phyloP scores from a whole-genome alignment of 352 stramenopile species.

The Globisporangium orthogonon region DNA sequence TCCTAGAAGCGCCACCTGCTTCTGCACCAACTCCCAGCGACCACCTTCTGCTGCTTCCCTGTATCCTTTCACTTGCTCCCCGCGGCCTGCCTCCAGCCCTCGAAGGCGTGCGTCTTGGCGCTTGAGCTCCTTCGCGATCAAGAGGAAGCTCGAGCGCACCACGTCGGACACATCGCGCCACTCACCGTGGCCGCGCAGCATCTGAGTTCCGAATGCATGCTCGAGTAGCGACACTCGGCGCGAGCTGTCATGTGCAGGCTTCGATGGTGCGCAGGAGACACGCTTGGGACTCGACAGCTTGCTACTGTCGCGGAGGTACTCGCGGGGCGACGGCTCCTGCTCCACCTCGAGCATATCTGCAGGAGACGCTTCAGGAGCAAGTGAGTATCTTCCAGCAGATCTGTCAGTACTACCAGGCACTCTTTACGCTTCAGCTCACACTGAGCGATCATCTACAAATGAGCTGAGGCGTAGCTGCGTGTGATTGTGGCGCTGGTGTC shows the following conservation, averaged over 20 bases:
- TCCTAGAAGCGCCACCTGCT: slow-evolving; percentile 4
- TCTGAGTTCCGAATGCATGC: slow-evolving; percentile 26
- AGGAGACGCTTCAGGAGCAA: not conserved
- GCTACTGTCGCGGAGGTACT: not conserved
- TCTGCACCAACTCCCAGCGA: slow-evolving; percentile 6
- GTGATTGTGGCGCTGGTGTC: too few species aligned
- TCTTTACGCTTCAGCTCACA: too few species aligned
- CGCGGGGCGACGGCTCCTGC: slow-evolving; percentile 2
- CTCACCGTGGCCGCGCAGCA: slow-evolving; percentile 29
- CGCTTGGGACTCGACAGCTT: too few species aligned
- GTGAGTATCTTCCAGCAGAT: not conserved
- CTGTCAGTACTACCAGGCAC: too few species aligned
- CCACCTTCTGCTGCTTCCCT: not conserved
- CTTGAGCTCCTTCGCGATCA: slow-evolving; percentile 40
- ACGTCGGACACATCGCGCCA: slow-evolving; percentile 41
- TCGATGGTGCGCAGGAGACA: not conserved
- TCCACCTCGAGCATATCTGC: slow-evolving; percentile 1
- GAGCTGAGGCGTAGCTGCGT: too few species aligned
- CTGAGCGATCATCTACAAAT: too few species aligned
- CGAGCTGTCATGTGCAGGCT: too few species aligned
- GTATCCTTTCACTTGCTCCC: not conserved
- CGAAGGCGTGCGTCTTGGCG: slow-evolving; percentile 16
- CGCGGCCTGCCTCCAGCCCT: not conserved
- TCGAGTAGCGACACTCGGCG: slow-evolving; percentile 10
- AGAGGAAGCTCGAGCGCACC: slow-evolving; percentile 45